A percentile compares a stretch with the other conserved stretches of the same genome.
Evolutionary conservation across 495 filamentous ascomycete genomes (phyloP).

Genomic region (Aspergillus sclerotiicarbonarius): DNA sequence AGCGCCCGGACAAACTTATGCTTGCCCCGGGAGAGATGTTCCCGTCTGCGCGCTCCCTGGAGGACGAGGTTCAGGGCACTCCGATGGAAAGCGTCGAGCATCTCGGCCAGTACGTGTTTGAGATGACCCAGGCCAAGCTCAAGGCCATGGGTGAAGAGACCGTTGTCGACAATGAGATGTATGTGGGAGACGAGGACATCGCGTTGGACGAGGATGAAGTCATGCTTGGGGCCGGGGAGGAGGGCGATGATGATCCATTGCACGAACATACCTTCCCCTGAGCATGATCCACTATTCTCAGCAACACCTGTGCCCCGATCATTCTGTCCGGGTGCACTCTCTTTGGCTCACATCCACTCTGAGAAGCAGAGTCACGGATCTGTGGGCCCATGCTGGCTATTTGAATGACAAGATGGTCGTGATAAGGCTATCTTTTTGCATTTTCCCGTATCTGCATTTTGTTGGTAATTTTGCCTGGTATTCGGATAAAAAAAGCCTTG

Average conservation of each 20-base stretch:
- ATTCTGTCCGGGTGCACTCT: neutral
- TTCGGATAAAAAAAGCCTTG: neutral
- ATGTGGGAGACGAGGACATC: slow-evolving; percentile 46
- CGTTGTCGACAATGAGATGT: slow-evolving; percentile 32
- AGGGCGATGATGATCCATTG: slow-evolving; percentile 34
- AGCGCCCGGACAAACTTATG: slow-evolving; percentile 71
- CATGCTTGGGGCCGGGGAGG: slow-evolving; percentile 37
- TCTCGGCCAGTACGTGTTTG: slow-evolving; percentile 92
- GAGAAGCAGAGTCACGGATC: neutral
- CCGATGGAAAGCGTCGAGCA: slow-evolving; percentile 92
- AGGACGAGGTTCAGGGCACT: slow-evolving; percentile 55
- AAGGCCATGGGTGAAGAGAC: slow-evolving; percentile 53
- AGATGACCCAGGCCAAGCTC: slow-evolving; percentile 89
- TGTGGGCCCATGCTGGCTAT: neutral
- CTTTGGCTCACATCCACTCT: neutral
- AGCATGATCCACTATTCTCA: slow-evolving; percentile 1
- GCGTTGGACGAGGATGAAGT: slow-evolving; percentile 43
- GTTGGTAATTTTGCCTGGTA: slow-evolving; percentile 1
- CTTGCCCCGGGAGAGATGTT: slow-evolving; percentile 85
- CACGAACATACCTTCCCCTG: slow-evolving; percentile 31
- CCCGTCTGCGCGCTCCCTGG: slow-evolving; percentile 61
- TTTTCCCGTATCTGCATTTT: neutral
- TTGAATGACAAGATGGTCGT: neutral
- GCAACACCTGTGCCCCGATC: neutral
- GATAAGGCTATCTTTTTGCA: neutral